Conservation (phyloP, 805 yeast species). For the Starmera pachycereana region DNA sequence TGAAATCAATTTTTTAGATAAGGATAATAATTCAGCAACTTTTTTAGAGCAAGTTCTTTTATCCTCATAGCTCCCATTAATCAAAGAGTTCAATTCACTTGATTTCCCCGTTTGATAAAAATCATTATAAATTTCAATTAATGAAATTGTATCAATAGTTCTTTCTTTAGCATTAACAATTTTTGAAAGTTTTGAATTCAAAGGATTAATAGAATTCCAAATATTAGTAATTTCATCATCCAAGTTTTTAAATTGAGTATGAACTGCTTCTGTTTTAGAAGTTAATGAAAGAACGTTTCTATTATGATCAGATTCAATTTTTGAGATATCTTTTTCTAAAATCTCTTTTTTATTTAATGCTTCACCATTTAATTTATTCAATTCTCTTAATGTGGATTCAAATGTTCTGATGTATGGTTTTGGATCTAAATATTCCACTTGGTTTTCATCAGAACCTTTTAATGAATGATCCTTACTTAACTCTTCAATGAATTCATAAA, state of each 20-base stretch:
- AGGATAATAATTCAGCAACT: constrained; percentile 50
- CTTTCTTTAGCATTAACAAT: constrained; percentile 67
- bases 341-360: constrained; percentile 38
- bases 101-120: constrained; percentile 43
- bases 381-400: constrained; percentile 71
- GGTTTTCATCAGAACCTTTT: constrained; percentile 34
- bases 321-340: constrained; percentile 47
- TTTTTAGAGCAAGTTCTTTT: constrained; percentile 58
- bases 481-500: constrained; percentile 72
- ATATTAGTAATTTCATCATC: constrained; percentile 47
- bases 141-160: constrained; percentile 58
- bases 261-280: constrained; percentile 34
- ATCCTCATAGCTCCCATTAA: constrained; percentile 42
- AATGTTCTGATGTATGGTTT: constrained; percentile 91
- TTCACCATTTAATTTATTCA: constrained; percentile 50
- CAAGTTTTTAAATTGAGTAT: constrained; percentile 36
- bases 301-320: constrained; percentile 57
- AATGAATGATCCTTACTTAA: constrained; percentile 57
- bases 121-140: constrained; percentile 68
- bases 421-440: constrained; percentile 47
- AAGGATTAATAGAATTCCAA: constrained; percentile 50
- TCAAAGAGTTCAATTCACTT: constrained; percentile 46
- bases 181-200: constrained; percentile 57
- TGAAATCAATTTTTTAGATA: constrained; percentile 56
- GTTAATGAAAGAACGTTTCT: constrained; percentile 50